Conservation (phyloP, 2,329 filamentous ascomycete species). For the Xylaria sp. region DNA sequence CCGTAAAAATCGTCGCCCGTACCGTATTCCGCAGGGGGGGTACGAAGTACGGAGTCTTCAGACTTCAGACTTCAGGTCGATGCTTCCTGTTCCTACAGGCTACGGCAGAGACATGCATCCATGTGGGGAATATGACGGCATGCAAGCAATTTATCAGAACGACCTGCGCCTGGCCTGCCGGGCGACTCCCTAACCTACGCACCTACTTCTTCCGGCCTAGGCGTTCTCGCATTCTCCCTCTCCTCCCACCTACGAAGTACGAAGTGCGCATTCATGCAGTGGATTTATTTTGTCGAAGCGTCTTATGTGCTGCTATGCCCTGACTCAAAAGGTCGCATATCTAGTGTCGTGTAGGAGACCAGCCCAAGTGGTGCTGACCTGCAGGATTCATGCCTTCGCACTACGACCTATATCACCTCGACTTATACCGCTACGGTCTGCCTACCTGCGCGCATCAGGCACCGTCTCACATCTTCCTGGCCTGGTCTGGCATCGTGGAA, state of each 20-base stretch:
- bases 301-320: not conserved
- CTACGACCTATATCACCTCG: too few relatives aligned
- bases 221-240: not conserved
- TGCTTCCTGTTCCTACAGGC: not conserved
- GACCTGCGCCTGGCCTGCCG: too few relatives aligned
- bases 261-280: not conserved
- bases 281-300: not conserved
- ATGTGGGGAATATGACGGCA: not conserved
- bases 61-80: too few relatives aligned
- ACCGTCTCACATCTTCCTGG: too few relatives aligned
- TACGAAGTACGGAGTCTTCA: too few relatives aligned
- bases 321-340: not conserved
- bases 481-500: too few relatives aligned
- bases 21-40: not conserved
- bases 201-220: not conserved
- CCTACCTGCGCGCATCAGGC: too few relatives aligned
- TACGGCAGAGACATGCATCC: not conserved
- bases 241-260: not conserved
- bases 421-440: too few relatives aligned
- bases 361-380: not conserved
- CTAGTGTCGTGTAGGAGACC: not conserved
- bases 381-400: not conserved
- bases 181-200: not conserved
- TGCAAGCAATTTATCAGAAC: not conserved
- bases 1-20: not conserved